These are phyloP conservation scores for Mortierella sp. DNA, from an alignment of 371 early-diverging fungal genomes.

Conservation along the genomic window DNA sequence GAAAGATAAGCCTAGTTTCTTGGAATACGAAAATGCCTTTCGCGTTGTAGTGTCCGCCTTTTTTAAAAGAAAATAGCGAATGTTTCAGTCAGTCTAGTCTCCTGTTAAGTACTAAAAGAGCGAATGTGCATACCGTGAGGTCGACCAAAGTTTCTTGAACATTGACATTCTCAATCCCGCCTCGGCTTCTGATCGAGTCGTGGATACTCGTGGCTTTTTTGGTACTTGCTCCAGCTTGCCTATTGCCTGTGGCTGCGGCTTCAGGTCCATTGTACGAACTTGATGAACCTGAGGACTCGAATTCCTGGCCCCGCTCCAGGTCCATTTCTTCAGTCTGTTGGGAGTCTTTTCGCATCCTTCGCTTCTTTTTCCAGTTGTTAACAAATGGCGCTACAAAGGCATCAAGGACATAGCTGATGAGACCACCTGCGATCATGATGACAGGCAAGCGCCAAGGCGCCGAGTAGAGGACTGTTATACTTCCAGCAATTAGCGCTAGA, in stretches of 20 bases:
- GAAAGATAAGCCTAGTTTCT: conserved; percentile 57
- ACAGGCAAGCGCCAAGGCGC: conserved; percentile 66
- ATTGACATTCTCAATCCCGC: neutral
- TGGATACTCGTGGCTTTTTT: conserved; percentile 5
- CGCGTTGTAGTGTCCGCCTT: conserved; percentile 5
- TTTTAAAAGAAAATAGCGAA: too few species aligned
- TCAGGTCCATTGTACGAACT: neutral
- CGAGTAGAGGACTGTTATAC: conserved; percentile 57
- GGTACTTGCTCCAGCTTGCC: too few species aligned
- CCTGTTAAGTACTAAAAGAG: too few species aligned
- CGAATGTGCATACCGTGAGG: neutral
- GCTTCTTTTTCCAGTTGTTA: conserved; percentile 4
- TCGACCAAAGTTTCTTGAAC: conserved; percentile 5
- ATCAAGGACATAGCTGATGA: conserved; percentile 53
- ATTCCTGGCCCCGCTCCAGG: too few species aligned
- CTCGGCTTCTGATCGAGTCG: conserved; percentile 22
- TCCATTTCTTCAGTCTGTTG: conserved; percentile 12
- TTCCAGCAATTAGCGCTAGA: conserved; percentile 57
- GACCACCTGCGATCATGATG: conserved; percentile 67
- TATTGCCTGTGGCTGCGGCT: too few species aligned
- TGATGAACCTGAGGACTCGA: neutral
- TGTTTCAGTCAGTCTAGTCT: too few species aligned
- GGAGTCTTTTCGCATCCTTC: neutral
- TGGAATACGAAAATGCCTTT: conserved; percentile 56
- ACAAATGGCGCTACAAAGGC: conserved; percentile 27